Conservation (phyloP, 2,329 filamentous ascomycete genomes). For the Xylaria sp. region DNA sequence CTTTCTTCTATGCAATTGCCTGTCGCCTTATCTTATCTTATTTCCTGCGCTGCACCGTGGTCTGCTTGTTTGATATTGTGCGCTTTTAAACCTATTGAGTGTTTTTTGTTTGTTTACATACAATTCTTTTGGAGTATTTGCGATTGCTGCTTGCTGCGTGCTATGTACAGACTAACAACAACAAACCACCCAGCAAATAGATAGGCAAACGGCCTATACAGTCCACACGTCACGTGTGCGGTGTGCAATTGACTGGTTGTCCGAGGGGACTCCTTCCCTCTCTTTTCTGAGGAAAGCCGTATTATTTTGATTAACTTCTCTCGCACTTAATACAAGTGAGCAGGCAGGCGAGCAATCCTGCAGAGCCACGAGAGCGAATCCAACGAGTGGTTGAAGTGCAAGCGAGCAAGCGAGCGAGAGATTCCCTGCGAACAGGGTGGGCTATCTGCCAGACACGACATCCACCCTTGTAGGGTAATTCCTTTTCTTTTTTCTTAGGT, state of each 20-base stretch:
- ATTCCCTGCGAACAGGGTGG: neutral
- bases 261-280: neutral
- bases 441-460: neutral
- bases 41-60: neutral
- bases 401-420: neutral
- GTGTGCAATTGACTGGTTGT: neutral
- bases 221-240: neutral
- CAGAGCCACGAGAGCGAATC: neutral
- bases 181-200: neutral
- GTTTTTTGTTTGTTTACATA: neutral
- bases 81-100: neutral
- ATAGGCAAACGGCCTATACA: too few species aligned
- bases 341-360: neutral
- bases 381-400: neutral
- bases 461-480: neutral
- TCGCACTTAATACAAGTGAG: neutral
- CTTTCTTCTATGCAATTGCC: neutral
- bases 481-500: neutral
- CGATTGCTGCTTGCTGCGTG: neutral
- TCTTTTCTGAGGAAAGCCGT: neutral
- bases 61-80: neutral
- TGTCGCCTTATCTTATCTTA: neutral
- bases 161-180: slow-evolving; percentile 18
- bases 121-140: slow-evolving; percentile 11
- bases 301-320: neutral